phyloP scores from a whole-genome alignment of 2,329 filamentous ascomycete genomes.

The Cordyceps pruinosa region DNA sequence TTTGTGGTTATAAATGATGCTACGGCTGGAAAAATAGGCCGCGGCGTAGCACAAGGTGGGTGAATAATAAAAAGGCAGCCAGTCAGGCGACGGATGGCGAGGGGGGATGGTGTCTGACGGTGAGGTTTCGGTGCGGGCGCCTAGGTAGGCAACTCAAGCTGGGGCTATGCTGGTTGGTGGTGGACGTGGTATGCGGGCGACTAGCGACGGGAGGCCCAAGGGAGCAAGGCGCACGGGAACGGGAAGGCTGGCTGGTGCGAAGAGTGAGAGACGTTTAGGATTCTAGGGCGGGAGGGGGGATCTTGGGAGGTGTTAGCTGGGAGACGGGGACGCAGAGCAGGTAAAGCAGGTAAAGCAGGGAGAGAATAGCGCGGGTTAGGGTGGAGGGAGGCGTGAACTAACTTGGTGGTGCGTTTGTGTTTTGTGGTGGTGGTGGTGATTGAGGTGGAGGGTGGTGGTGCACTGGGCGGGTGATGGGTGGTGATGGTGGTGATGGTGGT shows the following conservation, averaged over 20 bases:
- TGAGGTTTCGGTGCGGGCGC: conserved; percentile 7
- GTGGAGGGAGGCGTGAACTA: conserved; percentile 2
- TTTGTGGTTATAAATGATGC: conserved; percentile 10
- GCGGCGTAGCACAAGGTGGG: conserved; percentile 11
- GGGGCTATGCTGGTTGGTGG: background rate
- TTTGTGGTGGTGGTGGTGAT: background rate
- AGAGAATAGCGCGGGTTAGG: background rate
- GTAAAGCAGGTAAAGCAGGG: too few species aligned
- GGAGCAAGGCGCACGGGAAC: background rate
- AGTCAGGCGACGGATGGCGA: conserved; percentile 8
- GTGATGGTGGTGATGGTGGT: background rate
- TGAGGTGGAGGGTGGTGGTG: background rate
- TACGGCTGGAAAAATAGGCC: conserved; percentile 6
- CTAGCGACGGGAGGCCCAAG: background rate
- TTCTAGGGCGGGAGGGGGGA: background rate
- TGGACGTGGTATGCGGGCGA: background rate
- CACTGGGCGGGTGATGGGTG: too few species aligned
- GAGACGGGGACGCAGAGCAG: background rate
- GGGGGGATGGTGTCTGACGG: conserved; percentile 1
- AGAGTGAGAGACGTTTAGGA: background rate
- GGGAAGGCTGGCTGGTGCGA: too few species aligned
- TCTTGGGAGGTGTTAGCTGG: background rate
- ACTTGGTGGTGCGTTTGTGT: background rate
- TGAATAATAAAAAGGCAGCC: conserved; percentile 6
- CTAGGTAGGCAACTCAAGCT: background rate